Evolutionary conservation across 1,284 basidiomycete species (phyloP).

Genomic region (Apiotrichum laibachii): DNA sequence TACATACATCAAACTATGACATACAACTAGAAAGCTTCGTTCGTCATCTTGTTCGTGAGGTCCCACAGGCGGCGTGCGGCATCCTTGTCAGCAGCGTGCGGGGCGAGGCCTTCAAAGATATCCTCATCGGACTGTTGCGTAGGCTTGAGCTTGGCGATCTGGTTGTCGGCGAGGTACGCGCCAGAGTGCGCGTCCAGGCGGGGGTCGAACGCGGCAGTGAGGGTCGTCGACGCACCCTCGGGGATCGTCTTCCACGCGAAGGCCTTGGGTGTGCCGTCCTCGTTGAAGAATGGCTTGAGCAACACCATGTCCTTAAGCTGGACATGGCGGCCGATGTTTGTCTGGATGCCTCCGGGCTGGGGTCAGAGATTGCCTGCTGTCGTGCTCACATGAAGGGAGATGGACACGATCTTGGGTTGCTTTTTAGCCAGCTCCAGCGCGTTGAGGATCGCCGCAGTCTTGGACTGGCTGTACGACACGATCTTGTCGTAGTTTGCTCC

Average conservation of each 20-base stretch:
- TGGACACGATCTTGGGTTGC: conserved; percentile 14
- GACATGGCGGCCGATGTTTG: conserved; percentile 11
- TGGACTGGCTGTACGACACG: conserved; percentile 21
- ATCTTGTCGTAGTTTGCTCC: conserved; percentile 15
- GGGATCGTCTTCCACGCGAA: conserved; percentile 9
- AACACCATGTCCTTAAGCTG: conserved; percentile 7
- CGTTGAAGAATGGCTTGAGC: conserved; percentile 1
- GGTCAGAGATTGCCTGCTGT: background rate
- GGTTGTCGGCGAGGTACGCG: conserved; percentile 11
- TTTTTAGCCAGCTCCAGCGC: conserved; percentile 12
- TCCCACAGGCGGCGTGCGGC: conserved; percentile 6
- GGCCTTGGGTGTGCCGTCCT: conserved; percentile 7
- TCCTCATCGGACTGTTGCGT: background rate
- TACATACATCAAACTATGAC: no score
- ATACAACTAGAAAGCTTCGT: conserved; percentile 1
- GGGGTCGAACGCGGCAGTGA: conserved; percentile 16
- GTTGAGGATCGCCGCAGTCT: conserved; percentile 22
- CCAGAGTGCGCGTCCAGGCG: conserved; percentile 6
- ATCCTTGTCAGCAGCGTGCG: conserved; percentile 6
- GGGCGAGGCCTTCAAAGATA: background rate
- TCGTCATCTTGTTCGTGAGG: conserved; percentile 3
- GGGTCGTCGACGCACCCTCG: conserved; percentile 13
- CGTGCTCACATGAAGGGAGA: conserved; percentile 2
- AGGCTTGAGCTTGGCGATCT: background rate
- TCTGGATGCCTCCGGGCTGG: conserved; percentile 11